These are phyloP conservation scores for Globisporangium iwayamae DNA, from an alignment of 352 stramenopile genomes.

Conservation along the genomic window DNA sequence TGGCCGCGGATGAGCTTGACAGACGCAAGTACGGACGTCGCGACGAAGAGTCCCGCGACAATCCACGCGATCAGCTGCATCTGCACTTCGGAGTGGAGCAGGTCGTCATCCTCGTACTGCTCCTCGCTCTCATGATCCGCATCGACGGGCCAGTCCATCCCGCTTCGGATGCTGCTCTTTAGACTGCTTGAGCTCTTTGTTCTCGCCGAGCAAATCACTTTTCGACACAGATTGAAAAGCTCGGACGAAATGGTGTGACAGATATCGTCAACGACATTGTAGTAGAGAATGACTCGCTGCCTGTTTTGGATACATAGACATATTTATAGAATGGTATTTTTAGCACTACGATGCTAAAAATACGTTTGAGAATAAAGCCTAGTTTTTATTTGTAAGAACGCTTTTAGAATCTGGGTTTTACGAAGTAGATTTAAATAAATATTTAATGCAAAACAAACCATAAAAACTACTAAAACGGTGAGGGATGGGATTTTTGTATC, in stretches of 20 bases:
- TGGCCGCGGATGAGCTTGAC: slow-evolving; percentile 91
- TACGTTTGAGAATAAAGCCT: no score
- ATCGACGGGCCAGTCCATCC: slow-evolving; percentile 12
- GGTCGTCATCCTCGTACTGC: slow-evolving; percentile 13
- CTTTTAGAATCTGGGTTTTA: no score
- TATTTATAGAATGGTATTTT: no score
- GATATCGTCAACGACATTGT: neutral
- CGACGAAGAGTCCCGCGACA: slow-evolving; percentile 90
- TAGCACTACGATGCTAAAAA: no score
- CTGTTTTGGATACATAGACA: no score
- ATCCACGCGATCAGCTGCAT: slow-evolving; percentile 75
- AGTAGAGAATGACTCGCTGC: no score
- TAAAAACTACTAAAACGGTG: no score
- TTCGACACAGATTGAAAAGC: neutral
- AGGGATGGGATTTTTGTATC: no score
- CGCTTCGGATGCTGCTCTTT: neutral
- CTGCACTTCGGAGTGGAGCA: slow-evolving; percentile 37
- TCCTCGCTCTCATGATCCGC: slow-evolving; percentile 4
- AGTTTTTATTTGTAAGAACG: no score
- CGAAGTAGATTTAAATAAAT: no score
- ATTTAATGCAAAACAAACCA: no score
- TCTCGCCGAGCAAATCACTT: neutral
- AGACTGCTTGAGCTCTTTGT: neutral
- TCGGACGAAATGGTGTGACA: neutral
- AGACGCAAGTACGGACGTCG: slow-evolving; percentile 84